Percentiles rank a stretch among this genome's conserved stretches.
phyloP scores from a whole-genome alignment of 208 protist genomes.

The Trypanosomatidae sp. region DNA sequence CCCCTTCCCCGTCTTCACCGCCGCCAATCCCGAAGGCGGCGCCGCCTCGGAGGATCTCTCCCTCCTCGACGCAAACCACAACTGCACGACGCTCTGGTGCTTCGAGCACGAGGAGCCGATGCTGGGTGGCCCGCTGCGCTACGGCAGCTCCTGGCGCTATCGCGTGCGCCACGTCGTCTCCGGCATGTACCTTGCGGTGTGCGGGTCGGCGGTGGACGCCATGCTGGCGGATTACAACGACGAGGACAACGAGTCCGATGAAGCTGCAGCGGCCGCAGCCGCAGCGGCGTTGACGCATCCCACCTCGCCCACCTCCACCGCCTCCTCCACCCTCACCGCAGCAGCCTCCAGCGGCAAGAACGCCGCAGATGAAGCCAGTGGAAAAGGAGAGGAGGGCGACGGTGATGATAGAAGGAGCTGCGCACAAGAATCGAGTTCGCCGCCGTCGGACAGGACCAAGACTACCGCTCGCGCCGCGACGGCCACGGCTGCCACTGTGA shows the following conservation, averaged over 20 bases:
- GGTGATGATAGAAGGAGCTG: too few species aligned
- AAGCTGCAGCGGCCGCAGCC: slow-evolving; percentile 6
- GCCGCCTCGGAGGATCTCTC: background rate
- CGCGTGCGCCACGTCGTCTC: slow-evolving; percentile 64
- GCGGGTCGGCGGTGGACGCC: slow-evolving; percentile 56
- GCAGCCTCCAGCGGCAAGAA: too few species aligned
- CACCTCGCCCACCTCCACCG: too few species aligned
- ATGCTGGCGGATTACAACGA: slow-evolving; percentile 37
- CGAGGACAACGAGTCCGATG: too few species aligned
- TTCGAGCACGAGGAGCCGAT: slow-evolving; percentile 68
- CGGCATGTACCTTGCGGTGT: slow-evolving; percentile 66
- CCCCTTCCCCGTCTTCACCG: slow-evolving; percentile 58
- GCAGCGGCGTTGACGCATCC: too few species aligned
- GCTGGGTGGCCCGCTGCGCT: slow-evolving; percentile 48
- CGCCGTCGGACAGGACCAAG: too few species aligned
- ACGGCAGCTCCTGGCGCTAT: slow-evolving; percentile 34
- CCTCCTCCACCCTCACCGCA: too few species aligned
- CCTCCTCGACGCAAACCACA: slow-evolving; percentile 14
- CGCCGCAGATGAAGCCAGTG: too few species aligned
- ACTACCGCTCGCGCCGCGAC: too few species aligned
- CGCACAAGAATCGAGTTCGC: too few species aligned
- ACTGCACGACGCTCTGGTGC: slow-evolving; percentile 57
- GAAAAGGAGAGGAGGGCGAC: too few species aligned
- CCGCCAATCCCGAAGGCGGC: background rate
- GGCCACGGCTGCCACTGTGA: too few species aligned